phyloP scores from a whole-genome alignment of 78 protist species.

The Dictyostelium capitatum region DNA sequence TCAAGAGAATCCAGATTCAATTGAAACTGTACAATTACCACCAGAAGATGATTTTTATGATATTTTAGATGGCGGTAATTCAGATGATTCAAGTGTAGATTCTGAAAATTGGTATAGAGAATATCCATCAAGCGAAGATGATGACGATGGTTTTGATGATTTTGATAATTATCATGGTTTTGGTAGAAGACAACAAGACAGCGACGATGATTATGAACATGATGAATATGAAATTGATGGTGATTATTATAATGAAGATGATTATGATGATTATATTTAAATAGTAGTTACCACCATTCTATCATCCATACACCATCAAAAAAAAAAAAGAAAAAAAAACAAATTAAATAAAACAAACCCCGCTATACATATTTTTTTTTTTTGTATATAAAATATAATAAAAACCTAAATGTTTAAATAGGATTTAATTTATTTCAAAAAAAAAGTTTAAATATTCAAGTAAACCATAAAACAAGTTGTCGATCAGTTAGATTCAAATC shows the following conservation, averaged over 20 bases:
- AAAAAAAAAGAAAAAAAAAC: background rate
- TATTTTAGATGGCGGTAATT: background rate
- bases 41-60: slow-evolving; percentile 59
- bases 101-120: slow-evolving; percentile 37
- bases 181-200: background rate
- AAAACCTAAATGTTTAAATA: background rate
- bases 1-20: background rate
- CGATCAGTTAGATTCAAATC: no score
- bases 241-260: slow-evolving; percentile 9
- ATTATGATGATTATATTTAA: background rate
- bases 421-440: no score
- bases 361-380: background rate
- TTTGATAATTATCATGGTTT: slow-evolving; percentile 25
- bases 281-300: no score
- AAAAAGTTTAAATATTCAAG: no score
- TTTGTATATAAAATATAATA: background rate
- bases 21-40: slow-evolving; percentile 20
- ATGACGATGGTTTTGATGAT: slow-evolving; percentile 16
- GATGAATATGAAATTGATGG: slow-evolving; percentile 27
- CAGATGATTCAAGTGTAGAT: slow-evolving; percentile 29
- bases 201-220: slow-evolving; percentile 22
- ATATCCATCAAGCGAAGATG: slow-evolving; percentile 30
- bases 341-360: background rate
- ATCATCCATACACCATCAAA: background rate
- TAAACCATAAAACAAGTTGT: no score